Base-by-base conservation (phyloP, 2,329 filamentous ascomycete genomes). In the Davidsoniella australis region DNA sequence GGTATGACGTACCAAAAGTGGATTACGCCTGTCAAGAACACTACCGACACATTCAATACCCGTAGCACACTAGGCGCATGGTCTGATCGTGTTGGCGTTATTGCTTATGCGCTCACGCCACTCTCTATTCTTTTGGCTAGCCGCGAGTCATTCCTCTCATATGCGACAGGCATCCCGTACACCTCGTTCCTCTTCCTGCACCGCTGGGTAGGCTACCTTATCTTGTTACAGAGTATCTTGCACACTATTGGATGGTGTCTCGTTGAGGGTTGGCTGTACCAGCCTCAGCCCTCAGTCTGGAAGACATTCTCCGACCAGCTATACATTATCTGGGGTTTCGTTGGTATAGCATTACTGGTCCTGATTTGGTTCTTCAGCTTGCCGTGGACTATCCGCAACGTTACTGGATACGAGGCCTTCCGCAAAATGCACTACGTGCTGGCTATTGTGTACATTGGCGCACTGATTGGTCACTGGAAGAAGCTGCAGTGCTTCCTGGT, bases 161-260 rank as follows among this genome's bases (percentile, higher is more conserved):
- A 82, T 12, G 61, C 85, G 45, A 87, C 82, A 0, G 82, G 83
- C 1, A 68, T 87, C 0, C 81, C 83, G 0, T 85, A 85, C 57
- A 82, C 86, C 56, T 76, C 73, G 57, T 85, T 87, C 69, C 80
- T 82, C 62, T 87, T 87, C 58, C 65, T 87, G 17, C 82, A 86
- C 60, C 77, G 81, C 29, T 87, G 82, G 82, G 65, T 80, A 0
- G 82, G 83, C 5, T 80, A 81, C 54, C 69, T 87, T 57, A 85
- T 88, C 54, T 73, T 84, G 48, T 59, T 75, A 0, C 82, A 87
- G 59, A 72, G 75, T 2, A 63, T 69, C 8, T 61, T 87, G 1
- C 83, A 88, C 59, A 85, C 82, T 1, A 70, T 87, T 23, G 72
- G 69, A 48, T 87, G 82, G 82, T 75, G 70, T 23, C 59, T 87